phyloP scores from a whole-genome alignment of 1,284 basidiomycete genomes.

The Papiliotrema nemorosa region DNA sequence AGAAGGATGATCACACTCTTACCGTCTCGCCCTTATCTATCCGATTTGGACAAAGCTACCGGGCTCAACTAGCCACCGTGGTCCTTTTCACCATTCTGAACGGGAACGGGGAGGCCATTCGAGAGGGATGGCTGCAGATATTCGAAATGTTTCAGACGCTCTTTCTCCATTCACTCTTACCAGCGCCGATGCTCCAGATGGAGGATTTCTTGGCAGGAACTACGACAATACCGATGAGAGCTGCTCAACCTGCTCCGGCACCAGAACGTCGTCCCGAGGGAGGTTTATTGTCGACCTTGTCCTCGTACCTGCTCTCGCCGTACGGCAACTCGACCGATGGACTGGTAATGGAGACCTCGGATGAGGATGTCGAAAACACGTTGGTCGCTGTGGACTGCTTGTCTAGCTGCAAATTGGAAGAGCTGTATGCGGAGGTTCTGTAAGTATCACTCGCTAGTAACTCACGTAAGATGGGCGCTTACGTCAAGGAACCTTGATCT shows the following conservation, averaged over 20 bases:
- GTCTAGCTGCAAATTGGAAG: conserved; percentile 86
- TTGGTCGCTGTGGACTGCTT: conserved; percentile 94
- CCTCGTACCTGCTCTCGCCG: conserved; percentile 94
- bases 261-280: conserved; percentile 69
- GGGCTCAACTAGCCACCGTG: conserved; percentile 93
- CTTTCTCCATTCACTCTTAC: conserved; percentile 88
- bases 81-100: conserved; percentile 98
- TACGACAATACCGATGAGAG: conserved; percentile 80
- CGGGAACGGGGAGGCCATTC: conserved; percentile 89
- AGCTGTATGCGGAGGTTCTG: conserved; percentile 89
- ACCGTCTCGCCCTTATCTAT: conserved; percentile 91
- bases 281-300: conserved; percentile 87
- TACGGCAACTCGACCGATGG: conserved; percentile 70
- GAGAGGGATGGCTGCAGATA: conserved; percentile 92
- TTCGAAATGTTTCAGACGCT: conserved; percentile 98
- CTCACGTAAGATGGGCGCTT: conserved; percentile 8
- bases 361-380: conserved; percentile 88
- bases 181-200: conserved; percentile 86
- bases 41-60: conserved; percentile 92
- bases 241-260: conserved; percentile 63
- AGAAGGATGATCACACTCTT: conserved; percentile 83
- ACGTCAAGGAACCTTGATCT: conserved; percentile 63
- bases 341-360: conserved; percentile 67
- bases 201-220: conserved; percentile 90
- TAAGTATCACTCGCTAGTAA: conserved; percentile 50